Evolutionary conservation across 2,329 filamentous ascomycete species (phyloP).

Genomic region (Stachybotrys elegans): DNA sequence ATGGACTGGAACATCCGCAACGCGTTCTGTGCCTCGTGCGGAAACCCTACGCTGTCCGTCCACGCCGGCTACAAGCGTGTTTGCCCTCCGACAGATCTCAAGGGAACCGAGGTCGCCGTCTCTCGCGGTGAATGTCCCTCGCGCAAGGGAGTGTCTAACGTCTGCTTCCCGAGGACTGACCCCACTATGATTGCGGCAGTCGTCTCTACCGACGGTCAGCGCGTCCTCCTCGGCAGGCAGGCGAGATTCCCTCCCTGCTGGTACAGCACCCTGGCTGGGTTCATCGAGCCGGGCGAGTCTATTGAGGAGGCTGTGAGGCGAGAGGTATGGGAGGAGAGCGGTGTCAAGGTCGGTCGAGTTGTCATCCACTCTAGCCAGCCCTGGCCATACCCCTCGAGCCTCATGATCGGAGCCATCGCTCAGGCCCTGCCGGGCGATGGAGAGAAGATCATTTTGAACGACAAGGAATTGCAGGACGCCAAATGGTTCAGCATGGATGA

Average conservation of each 20-base stretch:
- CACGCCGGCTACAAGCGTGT: conserved; percentile 77
- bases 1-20: conserved; percentile 94
- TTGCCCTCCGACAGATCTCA: conserved; percentile 66
- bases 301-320: conserved; percentile 79
- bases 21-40: conserved; percentile 87
- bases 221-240: conserved; percentile 77
- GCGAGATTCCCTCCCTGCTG: conserved; percentile 78
- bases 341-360: conserved; percentile 70
- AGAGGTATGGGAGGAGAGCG: conserved; percentile 83
- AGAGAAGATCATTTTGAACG: conserved; percentile 79
- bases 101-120: conserved; percentile 36
- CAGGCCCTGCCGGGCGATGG: conserved; percentile 69
- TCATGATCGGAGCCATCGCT: conserved; percentile 85
- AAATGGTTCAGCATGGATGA: conserved; percentile 84
- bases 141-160: conserved; percentile 79
- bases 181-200: conserved; percentile 95
- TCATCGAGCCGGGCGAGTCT: conserved; percentile 79
- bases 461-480: conserved; percentile 86
- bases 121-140: conserved; percentile 71
- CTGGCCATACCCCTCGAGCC: conserved; percentile 79
- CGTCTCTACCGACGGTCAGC: conserved; percentile 71
- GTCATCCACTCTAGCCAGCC: conserved; percentile 80
- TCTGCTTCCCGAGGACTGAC: conserved; percentile 87
- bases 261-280: conserved; percentile 86
- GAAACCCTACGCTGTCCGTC: conserved; percentile 71